phyloP scores from a whole-genome alignment of 257 asterid genomes.

The Asclepias syriaca region DNA sequence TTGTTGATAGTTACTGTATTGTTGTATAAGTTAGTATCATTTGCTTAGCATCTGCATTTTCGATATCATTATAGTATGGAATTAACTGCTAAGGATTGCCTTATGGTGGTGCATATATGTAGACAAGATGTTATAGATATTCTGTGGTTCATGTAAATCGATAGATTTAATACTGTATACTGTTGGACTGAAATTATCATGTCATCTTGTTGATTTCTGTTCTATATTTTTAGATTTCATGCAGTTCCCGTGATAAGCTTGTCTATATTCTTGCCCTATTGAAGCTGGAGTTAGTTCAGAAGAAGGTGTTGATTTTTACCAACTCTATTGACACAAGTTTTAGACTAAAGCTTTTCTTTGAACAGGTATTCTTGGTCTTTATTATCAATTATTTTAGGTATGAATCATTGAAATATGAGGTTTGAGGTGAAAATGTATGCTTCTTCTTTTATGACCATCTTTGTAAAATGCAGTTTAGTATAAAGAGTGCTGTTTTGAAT shows the following conservation, averaged over 20 bases:
- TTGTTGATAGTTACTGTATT: neutral
- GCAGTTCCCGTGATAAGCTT: constrained; percentile 78
- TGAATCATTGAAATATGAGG: neutral
- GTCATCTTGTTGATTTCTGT: constrained; percentile 16
- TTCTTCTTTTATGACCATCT: constrained; percentile 8
- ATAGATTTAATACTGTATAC: neutral
- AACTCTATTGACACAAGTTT: constrained; percentile 86
- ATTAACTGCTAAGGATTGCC: neutral
- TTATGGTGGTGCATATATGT: neutral
- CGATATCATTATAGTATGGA: neutral
- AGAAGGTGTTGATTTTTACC: constrained; percentile 82
- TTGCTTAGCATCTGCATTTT: neutral
- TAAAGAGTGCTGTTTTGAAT: constrained; percentile 86
- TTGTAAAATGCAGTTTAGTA: constrained; percentile 65
- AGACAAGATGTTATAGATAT: neutral
- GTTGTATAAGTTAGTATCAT: neutral
- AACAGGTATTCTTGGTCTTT: constrained; percentile 54
- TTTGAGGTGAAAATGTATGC: neutral
- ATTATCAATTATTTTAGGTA: neutral
- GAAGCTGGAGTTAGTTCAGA: constrained; percentile 78
- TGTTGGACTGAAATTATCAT: neutral
- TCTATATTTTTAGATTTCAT: constrained; percentile 54
- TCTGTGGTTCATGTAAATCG: neutral
- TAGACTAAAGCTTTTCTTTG: constrained; percentile 83
- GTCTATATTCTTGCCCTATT: constrained; percentile 76